Percentiles rank a stretch among this genome's conserved stretches.
phyloP scores from a whole-genome alignment of 2,329 filamentous ascomycete genomes.

The Helotiales sp. region DNA sequence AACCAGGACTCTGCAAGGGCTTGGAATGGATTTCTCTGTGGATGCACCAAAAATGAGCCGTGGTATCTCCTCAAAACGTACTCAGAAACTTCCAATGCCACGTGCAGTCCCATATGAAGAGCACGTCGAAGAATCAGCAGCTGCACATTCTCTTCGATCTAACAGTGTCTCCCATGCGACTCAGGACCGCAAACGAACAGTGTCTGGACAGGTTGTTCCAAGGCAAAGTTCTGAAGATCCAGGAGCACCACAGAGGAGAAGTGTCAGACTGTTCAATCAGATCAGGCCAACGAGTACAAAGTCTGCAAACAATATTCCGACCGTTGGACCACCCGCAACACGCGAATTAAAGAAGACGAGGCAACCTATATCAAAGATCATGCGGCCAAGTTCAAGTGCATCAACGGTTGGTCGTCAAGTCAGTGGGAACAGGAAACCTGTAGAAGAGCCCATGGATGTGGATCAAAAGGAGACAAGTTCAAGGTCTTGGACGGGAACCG shows the following conservation, averaged over 20 bases:
- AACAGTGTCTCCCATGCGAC: constrained; percentile 33
- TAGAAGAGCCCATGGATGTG: constrained; percentile 66
- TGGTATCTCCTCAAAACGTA: constrained; percentile 33
- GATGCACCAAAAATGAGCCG: constrained; percentile 38
- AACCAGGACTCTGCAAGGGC: constrained; percentile 32
- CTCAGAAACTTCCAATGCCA: constrained; percentile 32
- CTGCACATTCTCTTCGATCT: constrained; percentile 26
- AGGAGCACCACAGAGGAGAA: constrained; percentile 64
- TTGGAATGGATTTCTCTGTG: constrained; percentile 37
- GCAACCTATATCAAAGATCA: constrained; percentile 65
- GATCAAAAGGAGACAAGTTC: constrained; percentile 61
- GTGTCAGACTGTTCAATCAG: constrained; percentile 70
- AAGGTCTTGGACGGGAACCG: constrained; percentile 27
- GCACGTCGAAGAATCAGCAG: constrained; percentile 29
- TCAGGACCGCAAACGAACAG: constrained; percentile 79
- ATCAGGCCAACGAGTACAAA: constrained; percentile 58
- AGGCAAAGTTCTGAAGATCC: constrained; percentile 59
- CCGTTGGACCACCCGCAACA: constrained; percentile 59
- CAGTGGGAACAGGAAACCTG: constrained; percentile 84
- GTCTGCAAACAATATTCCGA: constrained; percentile 49
- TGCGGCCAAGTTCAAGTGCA: constrained; percentile 65
- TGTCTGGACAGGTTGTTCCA: constrained; percentile 76
- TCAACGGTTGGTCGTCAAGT: constrained; percentile 82
- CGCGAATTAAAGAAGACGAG: constrained; percentile 84
- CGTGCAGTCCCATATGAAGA: background rate